A percentile compares a stretch with the other conserved stretches of the same genome.
These are phyloP conservation scores for Arthrinium phaeospermum DNA, from an alignment of 2,329 filamentous ascomycete genomes.

Conservation along the genomic window DNA sequence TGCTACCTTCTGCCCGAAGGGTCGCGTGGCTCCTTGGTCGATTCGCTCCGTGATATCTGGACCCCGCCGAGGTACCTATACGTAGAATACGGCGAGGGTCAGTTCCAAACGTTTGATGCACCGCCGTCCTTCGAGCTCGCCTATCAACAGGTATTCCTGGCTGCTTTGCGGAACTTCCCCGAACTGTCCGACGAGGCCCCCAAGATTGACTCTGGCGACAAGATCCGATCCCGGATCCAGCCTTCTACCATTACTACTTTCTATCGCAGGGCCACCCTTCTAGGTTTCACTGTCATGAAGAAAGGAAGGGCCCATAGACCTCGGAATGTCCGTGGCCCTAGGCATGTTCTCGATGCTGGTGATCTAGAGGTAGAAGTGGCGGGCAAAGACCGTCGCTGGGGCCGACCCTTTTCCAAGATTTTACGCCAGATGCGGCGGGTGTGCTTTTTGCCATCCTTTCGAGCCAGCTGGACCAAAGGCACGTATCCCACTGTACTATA, in stretches of 20 bases:
- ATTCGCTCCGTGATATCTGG: background rate
- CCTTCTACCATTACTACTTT: background rate
- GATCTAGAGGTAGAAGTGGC: background rate
- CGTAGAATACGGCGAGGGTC: background rate
- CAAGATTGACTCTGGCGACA: background rate
- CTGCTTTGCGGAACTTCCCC: background rate
- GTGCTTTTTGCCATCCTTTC: background rate
- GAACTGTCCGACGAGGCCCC: conserved; percentile 2
- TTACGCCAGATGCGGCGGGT: background rate
- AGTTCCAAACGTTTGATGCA: background rate
- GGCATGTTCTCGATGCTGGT: no score
- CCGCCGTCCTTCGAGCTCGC: background rate
- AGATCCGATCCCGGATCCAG: background rate
- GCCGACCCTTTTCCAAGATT: background rate
- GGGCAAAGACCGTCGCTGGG: background rate
- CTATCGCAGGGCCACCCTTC: background rate
- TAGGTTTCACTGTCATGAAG: background rate
- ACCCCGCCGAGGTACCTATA: background rate
- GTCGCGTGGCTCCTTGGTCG: background rate
- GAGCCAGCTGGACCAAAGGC: background rate
- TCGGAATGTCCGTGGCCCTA: background rate
- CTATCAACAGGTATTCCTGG: background rate
- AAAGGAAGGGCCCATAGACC: background rate
- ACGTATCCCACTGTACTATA: background rate
- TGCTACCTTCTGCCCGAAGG: background rate